Evolutionary conservation across 2,329 filamentous ascomycete genomes (phyloP).

Genomic region (Alternaria consortialis): DNA sequence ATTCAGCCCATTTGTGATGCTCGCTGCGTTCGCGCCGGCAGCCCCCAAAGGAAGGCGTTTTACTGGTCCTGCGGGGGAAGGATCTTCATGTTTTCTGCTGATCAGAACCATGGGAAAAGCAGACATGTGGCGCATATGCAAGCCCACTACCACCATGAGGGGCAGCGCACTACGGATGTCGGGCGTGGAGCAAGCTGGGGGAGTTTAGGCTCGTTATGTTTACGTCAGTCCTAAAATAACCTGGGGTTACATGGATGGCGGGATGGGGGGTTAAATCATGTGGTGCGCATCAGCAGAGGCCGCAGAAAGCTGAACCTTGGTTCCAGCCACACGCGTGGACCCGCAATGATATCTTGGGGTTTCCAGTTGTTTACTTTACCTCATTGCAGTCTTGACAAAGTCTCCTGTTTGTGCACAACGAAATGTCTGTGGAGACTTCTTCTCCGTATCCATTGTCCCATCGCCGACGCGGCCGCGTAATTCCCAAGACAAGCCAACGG

Average conservation of each 20-base stretch:
- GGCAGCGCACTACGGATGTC: background rate
- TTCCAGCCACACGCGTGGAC: background rate
- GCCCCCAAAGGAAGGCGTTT: background rate
- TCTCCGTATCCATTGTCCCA: background rate
- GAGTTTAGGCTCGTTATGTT: background rate
- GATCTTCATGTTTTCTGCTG: background rate
- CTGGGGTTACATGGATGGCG: background rate
- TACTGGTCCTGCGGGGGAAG: background rate
- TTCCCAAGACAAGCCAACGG: constrained; percentile 12
- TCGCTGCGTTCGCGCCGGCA: background rate
- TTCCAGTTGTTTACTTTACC: background rate
- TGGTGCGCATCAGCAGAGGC: background rate
- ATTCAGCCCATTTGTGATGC: background rate
- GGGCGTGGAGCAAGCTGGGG: background rate
- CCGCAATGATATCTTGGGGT: too few species aligned
- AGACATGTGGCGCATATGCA: background rate
- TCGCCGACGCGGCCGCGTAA: constrained; percentile 25
- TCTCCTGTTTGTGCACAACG: background rate
- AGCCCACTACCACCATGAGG: background rate
- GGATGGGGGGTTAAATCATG: background rate
- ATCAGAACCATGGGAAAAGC: background rate
- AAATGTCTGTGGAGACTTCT: background rate
- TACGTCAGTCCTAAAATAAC: constrained; percentile 22
- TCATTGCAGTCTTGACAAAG: background rate
- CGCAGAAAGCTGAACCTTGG: background rate